Base-by-base conservation (phyloP, 1,284 basidiomycete species). In the Vanrija sp. region DNA sequence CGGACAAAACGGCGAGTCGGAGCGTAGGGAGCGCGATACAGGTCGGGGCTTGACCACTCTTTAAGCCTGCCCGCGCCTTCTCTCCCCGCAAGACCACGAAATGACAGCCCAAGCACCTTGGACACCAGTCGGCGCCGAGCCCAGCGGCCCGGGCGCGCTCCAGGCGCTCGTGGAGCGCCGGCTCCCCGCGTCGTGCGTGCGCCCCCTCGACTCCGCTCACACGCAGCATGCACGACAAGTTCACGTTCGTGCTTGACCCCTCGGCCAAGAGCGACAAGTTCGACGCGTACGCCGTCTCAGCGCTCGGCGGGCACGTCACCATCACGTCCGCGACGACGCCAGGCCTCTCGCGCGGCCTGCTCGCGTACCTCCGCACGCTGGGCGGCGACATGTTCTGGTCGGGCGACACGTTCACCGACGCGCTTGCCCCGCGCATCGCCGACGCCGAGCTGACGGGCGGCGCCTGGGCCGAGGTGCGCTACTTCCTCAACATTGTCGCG, bases 401-500 rank as follows among this genome's bases (percentile, higher is more conserved):
- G 1, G 56, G 56, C 22, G 45, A 54, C 45, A 54, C 52, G 27
- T 54, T 58, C 38, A 41, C 53, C 20, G 41, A 41, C 41, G 37
- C 22, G 23, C 24, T 43, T 9, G 25, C 35, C 25, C n/a, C 15
- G 8, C 6, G 27, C 16, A 9, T 35, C 18, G 24, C 8, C 3
- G 19, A 35, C 18, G 20, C 27, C 3, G 15, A 23, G 19, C 18
- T 41, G 4, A 16, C 14, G 14, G 55, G 55, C 23, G 22, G 31
- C 10, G 27, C 45, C 14, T 59, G 57, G 57, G 57, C 57, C 4
- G 19, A 77, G 49, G 74, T 78, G 66, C 48, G 57, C 7, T 49
- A 55, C 49, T 45, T 59, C 18, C 35, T 59, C 27, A 80, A 80
- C 58, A 78, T 77, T 7, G 78, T 78, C 53, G 79, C 78, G 3